A percentile compares a stretch with the other conserved stretches of the same genome.
Conservation (phyloP, 1,139 yeast species). For the Geotrichum cucujoidarum region DNA sequence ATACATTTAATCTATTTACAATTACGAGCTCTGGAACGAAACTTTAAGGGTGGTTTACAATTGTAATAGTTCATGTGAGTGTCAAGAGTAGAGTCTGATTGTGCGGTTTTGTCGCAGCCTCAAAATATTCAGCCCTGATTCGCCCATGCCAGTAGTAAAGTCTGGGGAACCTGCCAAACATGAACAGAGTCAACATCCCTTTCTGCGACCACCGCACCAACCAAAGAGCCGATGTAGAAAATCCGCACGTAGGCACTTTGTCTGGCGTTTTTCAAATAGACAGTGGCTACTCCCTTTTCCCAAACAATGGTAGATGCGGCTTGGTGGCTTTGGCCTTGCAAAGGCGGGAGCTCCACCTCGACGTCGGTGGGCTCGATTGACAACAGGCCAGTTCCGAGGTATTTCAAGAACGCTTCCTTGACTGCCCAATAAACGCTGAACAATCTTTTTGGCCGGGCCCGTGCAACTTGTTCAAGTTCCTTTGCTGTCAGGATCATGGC, state of each 20-base stretch:
- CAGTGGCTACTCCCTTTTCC: too few relatives aligned
- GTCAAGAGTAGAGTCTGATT: too few relatives aligned
- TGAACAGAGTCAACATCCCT: not conserved
- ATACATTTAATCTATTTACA: too few relatives aligned
- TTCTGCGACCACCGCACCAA: not conserved
- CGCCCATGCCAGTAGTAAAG: too few relatives aligned
- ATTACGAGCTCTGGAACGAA: too few relatives aligned
- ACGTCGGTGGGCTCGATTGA: slow-evolving; percentile 3
- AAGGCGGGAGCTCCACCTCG: slow-evolving; percentile 2
- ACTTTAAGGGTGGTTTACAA: too few relatives aligned
- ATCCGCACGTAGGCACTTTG: not conserved
- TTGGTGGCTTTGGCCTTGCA: not conserved
- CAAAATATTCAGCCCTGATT: too few relatives aligned
- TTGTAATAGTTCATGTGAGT: too few relatives aligned
- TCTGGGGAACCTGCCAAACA: too few relatives aligned
- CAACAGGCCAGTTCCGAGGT: slow-evolving; percentile 11
- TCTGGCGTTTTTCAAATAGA: not conserved
- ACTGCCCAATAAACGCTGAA: slow-evolving; percentile 12
- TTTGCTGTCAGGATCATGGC: slow-evolving; percentile 3
- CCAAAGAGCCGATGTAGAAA: not conserved
- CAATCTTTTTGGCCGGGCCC: not conserved
- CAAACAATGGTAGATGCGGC: too few relatives aligned
- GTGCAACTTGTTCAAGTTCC: not conserved
- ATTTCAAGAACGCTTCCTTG: slow-evolving; percentile 13
- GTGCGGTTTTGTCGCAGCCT: too few relatives aligned